Conservation (phyloP, 768 basidiomycete species). For the Psilocybe sp. region DNA sequence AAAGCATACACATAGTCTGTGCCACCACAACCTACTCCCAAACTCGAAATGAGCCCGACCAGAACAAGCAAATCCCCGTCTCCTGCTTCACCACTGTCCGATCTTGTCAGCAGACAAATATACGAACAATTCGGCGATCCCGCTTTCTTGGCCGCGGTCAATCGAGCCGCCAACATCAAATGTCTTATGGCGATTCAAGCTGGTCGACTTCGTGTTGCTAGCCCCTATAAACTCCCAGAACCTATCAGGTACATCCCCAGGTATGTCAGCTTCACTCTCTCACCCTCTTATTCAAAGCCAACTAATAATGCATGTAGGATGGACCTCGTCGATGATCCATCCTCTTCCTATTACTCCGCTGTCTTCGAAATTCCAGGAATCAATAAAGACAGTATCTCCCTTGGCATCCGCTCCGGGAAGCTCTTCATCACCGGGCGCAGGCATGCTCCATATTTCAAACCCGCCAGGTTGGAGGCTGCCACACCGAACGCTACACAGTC, state of each 20-base stretch:
- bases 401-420: constrained; percentile 30
- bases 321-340: constrained; percentile 40
- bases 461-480: not conserved
- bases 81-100: constrained; percentile 1
- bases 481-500: not conserved
- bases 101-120: constrained; percentile 4
- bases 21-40: not conserved
- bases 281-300: not conserved
- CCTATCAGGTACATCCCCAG: constrained; percentile 11
- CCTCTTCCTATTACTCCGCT: constrained; percentile 27
- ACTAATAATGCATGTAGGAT: constrained; percentile 27
- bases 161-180: constrained; percentile 21
- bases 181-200: constrained; percentile 21
- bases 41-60: constrained; percentile 1
- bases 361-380: constrained; percentile 47
- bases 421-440: constrained; percentile 35
- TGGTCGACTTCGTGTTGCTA: constrained; percentile 21
- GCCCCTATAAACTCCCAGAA: constrained; percentile 6
- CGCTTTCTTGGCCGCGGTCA: constrained; percentile 19
- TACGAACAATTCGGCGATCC: constrained; percentile 7
- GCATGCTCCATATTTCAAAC: constrained; percentile 16
- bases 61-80: constrained; percentile 2
- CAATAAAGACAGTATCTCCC: constrained; percentile 28
- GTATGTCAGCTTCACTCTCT: too few relatives aligned
- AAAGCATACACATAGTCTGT: not conserved